Evolutionary conservation across 164 flowering plant species (phyloP).

Genomic region (Brasenia schreberi): DNA sequence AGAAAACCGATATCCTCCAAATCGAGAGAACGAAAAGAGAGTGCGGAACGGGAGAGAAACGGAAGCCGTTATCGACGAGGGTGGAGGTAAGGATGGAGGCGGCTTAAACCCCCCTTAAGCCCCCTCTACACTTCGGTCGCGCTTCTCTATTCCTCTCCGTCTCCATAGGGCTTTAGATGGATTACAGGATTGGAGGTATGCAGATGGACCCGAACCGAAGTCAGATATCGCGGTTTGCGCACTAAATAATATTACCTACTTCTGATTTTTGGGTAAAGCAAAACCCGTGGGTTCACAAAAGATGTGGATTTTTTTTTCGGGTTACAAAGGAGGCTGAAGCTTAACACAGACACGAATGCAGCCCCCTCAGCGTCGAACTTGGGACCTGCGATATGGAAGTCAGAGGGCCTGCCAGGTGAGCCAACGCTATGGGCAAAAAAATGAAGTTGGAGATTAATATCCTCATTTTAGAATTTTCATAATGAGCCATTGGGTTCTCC

Average conservation of each 20-base stretch:
- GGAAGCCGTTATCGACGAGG: background rate
- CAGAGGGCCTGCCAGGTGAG: too few species aligned
- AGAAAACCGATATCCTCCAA: background rate
- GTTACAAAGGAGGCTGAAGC: background rate
- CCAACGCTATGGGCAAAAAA: too few species aligned
- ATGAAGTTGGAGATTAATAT: too few species aligned
- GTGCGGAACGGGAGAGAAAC: background rate
- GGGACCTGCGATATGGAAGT: too few species aligned
- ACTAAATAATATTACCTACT: too few species aligned
- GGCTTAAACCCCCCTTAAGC: slow-evolving; percentile 6
- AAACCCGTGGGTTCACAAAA: too few species aligned
- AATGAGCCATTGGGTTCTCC: too few species aligned
- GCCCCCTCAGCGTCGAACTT: background rate
- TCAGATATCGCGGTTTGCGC: background rate
- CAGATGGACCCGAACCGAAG: background rate
- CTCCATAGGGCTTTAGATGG: background rate
- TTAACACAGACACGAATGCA: background rate
- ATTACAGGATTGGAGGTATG: background rate
- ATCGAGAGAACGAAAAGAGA: background rate
- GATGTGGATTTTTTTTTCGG: too few species aligned
- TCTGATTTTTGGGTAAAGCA: too few species aligned
- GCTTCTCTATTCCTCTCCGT: background rate
- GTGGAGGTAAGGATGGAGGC: background rate
- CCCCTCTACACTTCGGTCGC: background rate
- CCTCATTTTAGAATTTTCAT: too few species aligned